Percentiles rank a stretch among this genome's conserved stretches.
Conservation (phyloP, 1,284 basidiomycete species). For the Leucoagaricus sp. region DNA sequence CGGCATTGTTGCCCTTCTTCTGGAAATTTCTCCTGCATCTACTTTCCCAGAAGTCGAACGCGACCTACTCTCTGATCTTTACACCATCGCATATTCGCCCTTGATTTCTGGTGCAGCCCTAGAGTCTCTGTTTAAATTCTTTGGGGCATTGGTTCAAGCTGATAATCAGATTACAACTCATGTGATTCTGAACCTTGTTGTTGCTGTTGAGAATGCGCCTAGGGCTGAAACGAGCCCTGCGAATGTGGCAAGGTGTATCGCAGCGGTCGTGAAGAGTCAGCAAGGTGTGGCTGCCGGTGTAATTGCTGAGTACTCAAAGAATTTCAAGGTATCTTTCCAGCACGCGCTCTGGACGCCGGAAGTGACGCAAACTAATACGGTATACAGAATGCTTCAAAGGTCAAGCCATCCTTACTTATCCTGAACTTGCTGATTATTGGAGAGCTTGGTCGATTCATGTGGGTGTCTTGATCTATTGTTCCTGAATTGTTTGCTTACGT, state of each 20-base stretch:
- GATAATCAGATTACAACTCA: constrained; percentile 81
- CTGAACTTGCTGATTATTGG: constrained; percentile 88
- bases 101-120: constrained; percentile 73
- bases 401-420: constrained; percentile 65
- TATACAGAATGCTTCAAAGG: constrained; percentile 60
- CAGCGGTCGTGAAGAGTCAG: constrained; percentile 73
- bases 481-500: not conserved
- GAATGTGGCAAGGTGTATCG: constrained; percentile 85
- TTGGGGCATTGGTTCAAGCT: constrained; percentile 77
- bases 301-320: constrained; percentile 79
- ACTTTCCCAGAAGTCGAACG: constrained; percentile 75
- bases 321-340: constrained; percentile 82
- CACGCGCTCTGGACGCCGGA: constrained; percentile 9
- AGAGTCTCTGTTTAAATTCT: constrained; percentile 83
- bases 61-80: constrained; percentile 69
- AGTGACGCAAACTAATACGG: constrained; percentile 11
- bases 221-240: constrained; percentile 55
- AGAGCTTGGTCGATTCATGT: constrained; percentile 89
- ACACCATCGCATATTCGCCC: constrained; percentile 75
- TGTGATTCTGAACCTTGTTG: constrained; percentile 71
- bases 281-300: constrained; percentile 75
- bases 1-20: constrained; percentile 67
- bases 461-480: constrained; percentile 30
- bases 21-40: constrained; percentile 63
- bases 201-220: constrained; percentile 56